A percentile compares a stretch with the other conserved stretches of the same genome.
Evolutionary conservation across 1,284 basidiomycete species (phyloP).

Genomic region (Cryptococcus maquisensis): DNA sequence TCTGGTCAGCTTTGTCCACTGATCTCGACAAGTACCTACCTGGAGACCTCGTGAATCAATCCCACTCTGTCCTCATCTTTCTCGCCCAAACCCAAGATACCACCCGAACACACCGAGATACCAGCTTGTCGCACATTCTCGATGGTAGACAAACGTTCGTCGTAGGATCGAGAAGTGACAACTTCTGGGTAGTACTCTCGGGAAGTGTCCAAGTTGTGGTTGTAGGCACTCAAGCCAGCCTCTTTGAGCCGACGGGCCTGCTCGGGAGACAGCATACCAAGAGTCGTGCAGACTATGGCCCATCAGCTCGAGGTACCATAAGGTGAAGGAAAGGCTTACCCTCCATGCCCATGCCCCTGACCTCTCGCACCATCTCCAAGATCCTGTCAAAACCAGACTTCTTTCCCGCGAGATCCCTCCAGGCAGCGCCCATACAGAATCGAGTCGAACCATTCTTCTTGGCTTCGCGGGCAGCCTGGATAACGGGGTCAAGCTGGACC

Average conservation of each 20-base stretch:
- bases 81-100: slow-evolving; percentile 93
- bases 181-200: slow-evolving; percentile 95
- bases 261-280: slow-evolving; percentile 92
- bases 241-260: slow-evolving; percentile 91
- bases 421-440: slow-evolving; percentile 99
- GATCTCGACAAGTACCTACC: slow-evolving; percentile 50
- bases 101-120: slow-evolving; percentile 95
- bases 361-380: slow-evolving; percentile 79
- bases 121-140: slow-evolving; percentile 86
- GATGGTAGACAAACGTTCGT: slow-evolving; percentile 87
- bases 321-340: slow-evolving; percentile 27
- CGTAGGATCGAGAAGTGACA: slow-evolving; percentile 91
- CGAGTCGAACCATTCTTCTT: slow-evolving; percentile 94
- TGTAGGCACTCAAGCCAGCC: slow-evolving; percentile 91
- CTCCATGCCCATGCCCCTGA: slow-evolving; percentile 87
- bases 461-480: slow-evolving; percentile 84
- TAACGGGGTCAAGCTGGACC: slow-evolving; percentile 85
- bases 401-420: slow-evolving; percentile 89
- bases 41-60: slow-evolving; percentile 88
- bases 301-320: not conserved
- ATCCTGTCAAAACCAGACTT: slow-evolving; percentile 95
- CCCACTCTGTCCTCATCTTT: slow-evolving; percentile 85
- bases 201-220: slow-evolving; percentile 97
- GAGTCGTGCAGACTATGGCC: slow-evolving; percentile 78
- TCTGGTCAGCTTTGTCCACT: slow-evolving; percentile 4